phyloP scores from a whole-genome alignment of 179 eudicot genomes.

The Amaranthus tricolor region DNA sequence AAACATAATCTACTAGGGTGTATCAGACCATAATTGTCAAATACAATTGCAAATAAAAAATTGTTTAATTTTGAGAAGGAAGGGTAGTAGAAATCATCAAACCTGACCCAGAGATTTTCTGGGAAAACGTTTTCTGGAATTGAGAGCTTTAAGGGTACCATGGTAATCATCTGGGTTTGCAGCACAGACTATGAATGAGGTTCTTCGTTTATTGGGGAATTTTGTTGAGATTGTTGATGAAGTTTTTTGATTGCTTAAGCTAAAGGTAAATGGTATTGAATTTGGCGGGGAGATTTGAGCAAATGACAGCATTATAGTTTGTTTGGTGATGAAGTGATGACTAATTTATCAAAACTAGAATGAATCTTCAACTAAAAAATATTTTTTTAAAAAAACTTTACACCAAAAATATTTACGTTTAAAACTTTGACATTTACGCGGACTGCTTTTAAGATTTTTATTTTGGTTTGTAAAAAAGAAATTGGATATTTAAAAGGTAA shows the following conservation, averaged over 20 bases:
- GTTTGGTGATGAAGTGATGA: not conserved
- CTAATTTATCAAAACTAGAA: too few relatives aligned
- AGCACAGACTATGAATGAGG: slow-evolving; percentile 29
- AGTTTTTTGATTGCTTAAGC: slow-evolving; percentile 19
- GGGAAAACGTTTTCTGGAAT: slow-evolving; percentile 74
- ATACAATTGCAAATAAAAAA: slow-evolving; percentile 8
- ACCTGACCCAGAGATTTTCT: slow-evolving; percentile 97
- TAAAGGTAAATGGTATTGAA: slow-evolving; percentile 20
- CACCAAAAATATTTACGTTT: too few relatives aligned
- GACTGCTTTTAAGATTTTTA: too few relatives aligned
- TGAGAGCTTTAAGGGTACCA: slow-evolving; percentile 84
- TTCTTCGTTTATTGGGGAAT: slow-evolving; percentile 22
- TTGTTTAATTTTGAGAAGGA: not conserved
- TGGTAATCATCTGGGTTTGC: slow-evolving; percentile 61
- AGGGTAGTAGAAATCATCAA: not conserved
- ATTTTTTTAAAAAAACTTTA: too few relatives aligned
- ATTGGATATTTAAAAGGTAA: too few relatives aligned
- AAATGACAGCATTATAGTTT: slow-evolving; percentile 24
- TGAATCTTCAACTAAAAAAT: too few relatives aligned
- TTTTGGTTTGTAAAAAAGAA: too few relatives aligned
- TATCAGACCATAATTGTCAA: not conserved
- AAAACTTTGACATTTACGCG: too few relatives aligned
- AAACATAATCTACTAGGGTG: not conserved
- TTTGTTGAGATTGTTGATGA: slow-evolving; percentile 22
- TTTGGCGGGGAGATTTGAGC: slow-evolving; percentile 35